These are phyloP conservation scores for Parathielavia appendiculata DNA, from an alignment of 495 filamentous ascomycete species.

Conservation along the genomic window DNA sequence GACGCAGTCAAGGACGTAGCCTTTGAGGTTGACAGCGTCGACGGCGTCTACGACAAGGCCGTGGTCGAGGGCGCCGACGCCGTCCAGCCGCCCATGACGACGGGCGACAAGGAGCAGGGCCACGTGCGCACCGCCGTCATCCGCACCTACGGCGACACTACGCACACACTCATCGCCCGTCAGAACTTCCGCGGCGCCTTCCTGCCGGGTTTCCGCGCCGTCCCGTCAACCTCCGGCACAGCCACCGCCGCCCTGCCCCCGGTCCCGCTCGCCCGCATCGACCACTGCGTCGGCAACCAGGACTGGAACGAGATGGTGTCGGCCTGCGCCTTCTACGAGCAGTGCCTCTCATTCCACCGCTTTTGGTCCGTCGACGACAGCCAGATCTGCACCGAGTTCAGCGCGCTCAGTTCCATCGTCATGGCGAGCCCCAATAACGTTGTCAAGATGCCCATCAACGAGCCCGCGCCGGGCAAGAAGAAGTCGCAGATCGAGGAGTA, in stretches of 20 bases:
- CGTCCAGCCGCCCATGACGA: slow-evolving; percentile 52
- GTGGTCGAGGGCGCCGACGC: slow-evolving; percentile 61
- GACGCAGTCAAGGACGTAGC: slow-evolving; percentile 89
- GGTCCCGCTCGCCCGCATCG: slow-evolving; percentile 65
- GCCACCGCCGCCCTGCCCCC: slow-evolving; percentile 43
- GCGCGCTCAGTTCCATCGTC: slow-evolving; percentile 75
- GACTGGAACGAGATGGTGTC: slow-evolving; percentile 82
- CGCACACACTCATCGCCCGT: slow-evolving; percentile 77
- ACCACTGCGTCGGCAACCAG: slow-evolving; percentile 94
- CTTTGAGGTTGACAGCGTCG: slow-evolving; percentile 83
- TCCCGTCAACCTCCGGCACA: slow-evolving; percentile 13
- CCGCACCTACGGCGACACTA: slow-evolving; percentile 85
- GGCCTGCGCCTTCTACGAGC: slow-evolving; percentile 84
- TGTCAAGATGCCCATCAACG: slow-evolving; percentile 97
- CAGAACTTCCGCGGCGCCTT: slow-evolving; percentile 63
- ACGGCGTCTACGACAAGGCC: slow-evolving; percentile 65
- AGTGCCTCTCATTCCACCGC: slow-evolving; percentile 82
- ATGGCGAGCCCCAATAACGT: slow-evolving; percentile 72
- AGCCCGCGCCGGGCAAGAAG: slow-evolving; percentile 80
- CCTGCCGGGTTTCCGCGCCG: slow-evolving; percentile 71
- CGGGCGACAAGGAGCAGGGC: slow-evolving; percentile 50
- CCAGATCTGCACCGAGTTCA: slow-evolving; percentile 83
- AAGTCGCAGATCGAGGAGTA: slow-evolving; percentile 92
- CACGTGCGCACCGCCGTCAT: slow-evolving; percentile 66
- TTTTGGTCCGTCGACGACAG: slow-evolving; percentile 93